These are phyloP conservation scores for Lanmaoa rubissima DNA, from an alignment of 768 basidiomycete species.

Conservation along the genomic window DNA sequence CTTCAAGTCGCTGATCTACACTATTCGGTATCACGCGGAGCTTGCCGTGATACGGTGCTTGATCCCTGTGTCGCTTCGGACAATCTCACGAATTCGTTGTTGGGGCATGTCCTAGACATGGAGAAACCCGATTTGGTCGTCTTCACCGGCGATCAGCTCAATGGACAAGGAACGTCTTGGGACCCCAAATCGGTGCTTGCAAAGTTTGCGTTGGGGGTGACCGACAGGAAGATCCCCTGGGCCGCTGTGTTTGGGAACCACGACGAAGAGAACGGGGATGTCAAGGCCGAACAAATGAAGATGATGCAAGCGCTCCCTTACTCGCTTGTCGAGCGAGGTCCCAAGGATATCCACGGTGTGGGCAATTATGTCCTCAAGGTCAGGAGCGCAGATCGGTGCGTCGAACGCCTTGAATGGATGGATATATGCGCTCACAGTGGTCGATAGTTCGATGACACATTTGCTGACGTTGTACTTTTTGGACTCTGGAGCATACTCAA, in stretches of 20 bases:
- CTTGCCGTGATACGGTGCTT: conserved; percentile 68
- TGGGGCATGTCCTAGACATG: conserved; percentile 65
- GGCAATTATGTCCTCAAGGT: conserved; percentile 92
- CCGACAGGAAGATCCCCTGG: conserved; percentile 81
- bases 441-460: conserved; percentile 76
- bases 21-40: conserved; percentile 77
- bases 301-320: conserved; percentile 82
- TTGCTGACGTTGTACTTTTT: conserved; percentile 90
- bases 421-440: conserved; percentile 5
- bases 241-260: conserved; percentile 94
- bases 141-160: conserved; percentile 91
- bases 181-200: conserved; percentile 84
- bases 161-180: conserved; percentile 89
- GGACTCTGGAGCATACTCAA: conserved; percentile 80
- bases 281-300: conserved; percentile 62
- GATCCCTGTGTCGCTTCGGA: conserved; percentile 63
- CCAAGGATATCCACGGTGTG: conserved; percentile 80
- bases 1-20: conserved; percentile 93
- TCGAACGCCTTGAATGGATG: conserved; percentile 9
- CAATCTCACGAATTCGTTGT: conserved; percentile 70
- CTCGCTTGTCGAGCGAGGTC: conserved; percentile 77
- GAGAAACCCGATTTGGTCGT: conserved; percentile 92
- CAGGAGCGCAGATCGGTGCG: conserved; percentile 79
- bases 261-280: conserved; percentile 70
- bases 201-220: conserved; percentile 80